These are phyloP conservation scores for Cystofilobasidium capitatum DNA, from an alignment of 768 basidiomycete species.

Conservation along the genomic window DNA sequence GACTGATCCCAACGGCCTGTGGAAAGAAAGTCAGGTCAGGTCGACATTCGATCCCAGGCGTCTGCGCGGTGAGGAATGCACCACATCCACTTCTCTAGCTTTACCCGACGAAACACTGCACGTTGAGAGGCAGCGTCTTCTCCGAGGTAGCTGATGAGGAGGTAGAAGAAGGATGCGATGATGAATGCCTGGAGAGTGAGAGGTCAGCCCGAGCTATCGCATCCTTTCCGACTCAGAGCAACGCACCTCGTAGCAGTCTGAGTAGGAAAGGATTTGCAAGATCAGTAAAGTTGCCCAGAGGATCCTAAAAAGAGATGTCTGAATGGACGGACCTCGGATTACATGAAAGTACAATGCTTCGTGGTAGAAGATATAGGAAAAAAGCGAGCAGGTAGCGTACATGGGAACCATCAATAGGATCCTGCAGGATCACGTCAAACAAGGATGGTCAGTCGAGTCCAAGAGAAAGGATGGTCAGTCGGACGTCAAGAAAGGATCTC, in stretches of 20 bases:
- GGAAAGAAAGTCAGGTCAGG: neutral
- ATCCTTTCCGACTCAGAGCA: neutral
- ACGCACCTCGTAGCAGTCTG: conserved; percentile 18
- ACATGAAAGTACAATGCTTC: conserved; percentile 61
- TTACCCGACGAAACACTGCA: conserved; percentile 40
- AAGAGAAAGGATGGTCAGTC: too few relatives aligned
- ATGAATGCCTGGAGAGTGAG: conserved; percentile 45
- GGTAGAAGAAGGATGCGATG: conserved; percentile 66
- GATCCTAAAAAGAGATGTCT: too few relatives aligned
- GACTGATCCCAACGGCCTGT: conserved; percentile 51
- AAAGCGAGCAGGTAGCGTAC: conserved; percentile 58
- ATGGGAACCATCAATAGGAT: conserved; percentile 69
- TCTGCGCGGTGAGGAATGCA: neutral
- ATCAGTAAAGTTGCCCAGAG: neutral
- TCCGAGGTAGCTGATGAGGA: conserved; percentile 61
- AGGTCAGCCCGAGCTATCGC: neutral
- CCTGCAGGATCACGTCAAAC: conserved; percentile 43
- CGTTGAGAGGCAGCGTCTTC: conserved; percentile 35
- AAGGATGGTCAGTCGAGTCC: neutral
- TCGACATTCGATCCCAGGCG: neutral
- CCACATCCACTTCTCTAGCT: conserved; percentile 56
- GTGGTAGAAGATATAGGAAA: conserved; percentile 65
- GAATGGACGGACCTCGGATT: conserved; percentile 47
- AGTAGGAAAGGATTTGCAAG: neutral
- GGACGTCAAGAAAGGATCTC: too few relatives aligned